Evolutionary conservation across 208 protist genomes (phyloP).

Genomic region (Leishmania amazonensis): DNA sequence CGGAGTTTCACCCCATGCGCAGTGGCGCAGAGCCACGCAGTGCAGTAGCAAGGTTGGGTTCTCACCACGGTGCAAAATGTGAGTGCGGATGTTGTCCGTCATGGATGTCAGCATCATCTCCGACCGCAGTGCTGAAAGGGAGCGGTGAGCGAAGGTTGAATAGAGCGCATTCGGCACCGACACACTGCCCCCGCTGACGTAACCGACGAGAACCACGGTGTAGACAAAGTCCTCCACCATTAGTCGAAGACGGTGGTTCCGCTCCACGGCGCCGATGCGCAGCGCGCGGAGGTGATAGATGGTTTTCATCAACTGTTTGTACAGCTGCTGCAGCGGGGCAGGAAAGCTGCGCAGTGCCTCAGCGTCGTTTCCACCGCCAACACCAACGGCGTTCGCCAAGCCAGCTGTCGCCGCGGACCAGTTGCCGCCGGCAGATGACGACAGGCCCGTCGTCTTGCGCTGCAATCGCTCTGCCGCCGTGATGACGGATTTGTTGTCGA

Average conservation of each 20-base stretch:
- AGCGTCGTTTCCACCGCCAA: constrained; percentile 14
- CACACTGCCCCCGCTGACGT: constrained; percentile 19
- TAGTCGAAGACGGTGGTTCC: constrained; percentile 45
- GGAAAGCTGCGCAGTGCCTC: constrained; percentile 28
- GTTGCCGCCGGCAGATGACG: constrained; percentile 30
- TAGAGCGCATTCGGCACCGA: constrained; percentile 34
- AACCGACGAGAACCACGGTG: constrained; percentile 37
- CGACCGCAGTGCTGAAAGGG: constrained; percentile 24
- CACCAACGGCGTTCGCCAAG: constrained; percentile 42
- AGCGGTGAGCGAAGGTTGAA: constrained; percentile 38
- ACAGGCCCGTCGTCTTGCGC: constrained; percentile 10
- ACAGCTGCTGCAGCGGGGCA: constrained; percentile 33
- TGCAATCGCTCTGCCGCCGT: constrained; percentile 38
- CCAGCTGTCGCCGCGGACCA: constrained; percentile 38
- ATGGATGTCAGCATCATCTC: constrained; percentile 47
- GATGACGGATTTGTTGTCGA: constrained; percentile 57
- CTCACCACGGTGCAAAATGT: constrained; percentile 48
- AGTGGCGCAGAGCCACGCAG: constrained; percentile 57
- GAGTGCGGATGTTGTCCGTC: constrained; percentile 33
- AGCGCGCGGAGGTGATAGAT: constrained; percentile 53
- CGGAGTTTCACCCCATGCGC: constrained; percentile 31
- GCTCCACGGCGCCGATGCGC: constrained; percentile 42
- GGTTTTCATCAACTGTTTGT: constrained; percentile 36
- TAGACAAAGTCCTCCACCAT: constrained; percentile 66
- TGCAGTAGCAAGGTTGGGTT: constrained; percentile 40